phyloP scores from a whole-genome alignment of 2,329 filamentous ascomycete species.

The Microsporum audouinii region DNA sequence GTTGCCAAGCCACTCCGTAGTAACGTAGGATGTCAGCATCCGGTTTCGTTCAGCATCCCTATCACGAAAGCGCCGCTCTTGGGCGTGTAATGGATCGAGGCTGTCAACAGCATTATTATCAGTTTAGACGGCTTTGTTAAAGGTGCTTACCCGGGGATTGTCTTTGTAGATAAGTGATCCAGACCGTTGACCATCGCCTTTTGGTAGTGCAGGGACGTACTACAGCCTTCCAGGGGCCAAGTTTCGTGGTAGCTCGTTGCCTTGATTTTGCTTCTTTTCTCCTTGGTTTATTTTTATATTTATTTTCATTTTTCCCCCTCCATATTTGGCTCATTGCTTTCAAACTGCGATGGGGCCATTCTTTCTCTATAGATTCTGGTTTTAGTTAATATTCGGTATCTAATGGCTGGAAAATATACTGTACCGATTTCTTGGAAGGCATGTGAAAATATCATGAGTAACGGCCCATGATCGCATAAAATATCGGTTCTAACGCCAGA shows the following conservation, averaged over 20 bases:
- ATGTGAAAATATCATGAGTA: background rate
- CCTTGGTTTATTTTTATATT: background rate
- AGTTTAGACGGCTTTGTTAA: background rate
- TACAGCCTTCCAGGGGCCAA: background rate
- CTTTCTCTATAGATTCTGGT: background rate
- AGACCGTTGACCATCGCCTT: background rate
- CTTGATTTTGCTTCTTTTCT: background rate
- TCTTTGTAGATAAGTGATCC: background rate
- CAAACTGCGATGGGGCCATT: background rate
- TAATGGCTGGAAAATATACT: background rate
- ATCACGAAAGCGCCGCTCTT: background rate
- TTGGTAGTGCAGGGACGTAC: background rate
- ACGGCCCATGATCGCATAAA: too few relatives aligned
- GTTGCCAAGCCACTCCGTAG: background rate
- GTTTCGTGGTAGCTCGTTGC: background rate
- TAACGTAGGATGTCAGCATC: background rate
- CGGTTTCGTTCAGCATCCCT: background rate
- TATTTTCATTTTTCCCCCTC: background rate
- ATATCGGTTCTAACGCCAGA: too few relatives aligned
- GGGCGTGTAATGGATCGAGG: background rate
- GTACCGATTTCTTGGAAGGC: background rate
- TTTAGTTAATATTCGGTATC: background rate
- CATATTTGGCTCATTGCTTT: background rate
- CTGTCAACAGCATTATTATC: constrained; percentile 7
- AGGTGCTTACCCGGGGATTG: background rate